Evolutionary conservation across 2,329 filamentous ascomycete genomes (phyloP), one percentile per base, ranked within the genome.

Genomic region (Calycina herbarum): DNA sequence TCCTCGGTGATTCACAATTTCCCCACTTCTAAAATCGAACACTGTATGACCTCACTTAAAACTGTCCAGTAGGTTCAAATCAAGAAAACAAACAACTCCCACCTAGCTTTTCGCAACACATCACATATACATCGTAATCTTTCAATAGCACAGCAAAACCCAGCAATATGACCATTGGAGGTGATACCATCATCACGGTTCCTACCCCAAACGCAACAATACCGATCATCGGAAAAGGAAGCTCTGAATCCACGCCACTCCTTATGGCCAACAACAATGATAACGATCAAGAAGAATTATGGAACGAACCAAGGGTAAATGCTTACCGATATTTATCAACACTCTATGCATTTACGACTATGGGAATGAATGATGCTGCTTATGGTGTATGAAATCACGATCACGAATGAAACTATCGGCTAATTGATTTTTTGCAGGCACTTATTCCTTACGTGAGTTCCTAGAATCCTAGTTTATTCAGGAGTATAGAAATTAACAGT

Each of bases 311-410:
- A n/a, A 75, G 78, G 8, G 79, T 81, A 60, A 91, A 89, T 73
- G 76, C 85, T 1, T 88, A 80, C 69, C 84, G 88, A 29, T 86
- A 86, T 61, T 74, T 85, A 20, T 80, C 85, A 0, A 83, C 86
- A 4, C 85, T 88, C 69, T 86, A 84, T 76, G 82, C 82, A 4
- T 86, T 92, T 69, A 78, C 88, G 24, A 79, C 90, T 27, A 86
- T 90, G 81, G 89, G 89, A 11, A 83, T 88, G 78, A 89, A 89
- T 70, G 89, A 92, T 76, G 88, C 84, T 20, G 85, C 85, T 35
- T 70, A 67, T 57, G 69, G 69, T 69, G 75, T 67, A 45, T 13
- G 45, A 31, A 10, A 13, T 54, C 42, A 38, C 24, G 17, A 61
- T 79, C 81, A 60, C 69, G 54, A 35, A 57, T 20, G 5, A 11